A percentile compares a stretch with the other conserved stretches of the same genome.
Conservation (phyloP, 495 filamentous ascomycete species). For the Barbatosphaeria neglecta region DNA sequence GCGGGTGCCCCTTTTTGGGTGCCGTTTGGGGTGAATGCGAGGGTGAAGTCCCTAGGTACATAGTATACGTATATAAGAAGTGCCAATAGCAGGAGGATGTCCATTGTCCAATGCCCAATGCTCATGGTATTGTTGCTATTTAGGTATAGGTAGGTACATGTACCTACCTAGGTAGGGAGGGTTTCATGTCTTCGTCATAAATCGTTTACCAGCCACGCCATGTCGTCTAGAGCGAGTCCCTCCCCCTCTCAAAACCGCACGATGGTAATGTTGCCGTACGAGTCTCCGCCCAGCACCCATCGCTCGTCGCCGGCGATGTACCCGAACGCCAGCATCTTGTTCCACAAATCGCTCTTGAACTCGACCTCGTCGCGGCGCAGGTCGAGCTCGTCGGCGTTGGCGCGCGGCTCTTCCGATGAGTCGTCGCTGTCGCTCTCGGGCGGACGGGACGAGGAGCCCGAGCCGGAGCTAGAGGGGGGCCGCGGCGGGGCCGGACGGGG, state of each 20-base stretch:
- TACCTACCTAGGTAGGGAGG: too few species aligned
- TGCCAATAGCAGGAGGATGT: too few species aligned
- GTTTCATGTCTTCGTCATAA: too few species aligned
- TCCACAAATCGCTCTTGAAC: conserved; percentile 33
- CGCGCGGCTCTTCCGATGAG: background rate
- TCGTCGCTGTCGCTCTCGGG: background rate
- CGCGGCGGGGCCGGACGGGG: background rate
- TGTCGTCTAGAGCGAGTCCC: too few species aligned
- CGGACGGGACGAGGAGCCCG: background rate
- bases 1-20: too few species aligned
- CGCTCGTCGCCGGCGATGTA: conserved; percentile 51
- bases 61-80: too few species aligned
- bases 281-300: conserved; percentile 52
- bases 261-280: conserved; percentile 38
- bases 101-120: too few species aligned
- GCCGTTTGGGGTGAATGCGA: too few species aligned
- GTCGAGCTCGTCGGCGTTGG: conserved; percentile 5
- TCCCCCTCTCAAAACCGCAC: conserved; percentile 32
- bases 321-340: conserved; percentile 41
- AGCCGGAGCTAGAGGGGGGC: background rate
- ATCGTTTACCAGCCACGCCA: too few species aligned
- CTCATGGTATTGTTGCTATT: too few species aligned
- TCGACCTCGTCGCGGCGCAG: conserved; percentile 20
- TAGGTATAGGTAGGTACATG: too few species aligned
- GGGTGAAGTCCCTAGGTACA: too few species aligned